These are phyloP conservation scores for Nakazawaea wyomingensis DNA, from an alignment of 805 yeast genomes.

Conservation along the genomic window DNA sequence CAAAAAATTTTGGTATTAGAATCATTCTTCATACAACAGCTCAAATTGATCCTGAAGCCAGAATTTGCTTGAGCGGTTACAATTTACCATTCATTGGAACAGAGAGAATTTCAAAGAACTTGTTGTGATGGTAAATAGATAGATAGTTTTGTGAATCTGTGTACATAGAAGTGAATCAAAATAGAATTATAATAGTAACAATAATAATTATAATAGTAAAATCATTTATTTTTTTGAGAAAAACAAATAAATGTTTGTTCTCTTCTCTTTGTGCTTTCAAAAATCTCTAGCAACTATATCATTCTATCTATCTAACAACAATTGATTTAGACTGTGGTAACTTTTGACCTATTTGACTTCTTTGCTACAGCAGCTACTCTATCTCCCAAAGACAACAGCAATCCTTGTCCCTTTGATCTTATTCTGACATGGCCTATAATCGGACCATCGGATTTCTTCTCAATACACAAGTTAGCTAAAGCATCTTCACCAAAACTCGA, in stretches of 20 bases:
- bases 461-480: conserved; percentile 90
- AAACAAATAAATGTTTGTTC: no score
- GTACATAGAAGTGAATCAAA: no score
- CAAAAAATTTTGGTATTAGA: conserved; percentile 80
- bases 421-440: conserved; percentile 93
- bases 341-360: conserved; percentile 36
- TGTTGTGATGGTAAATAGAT: no score
- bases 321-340: conserved; percentile 30
- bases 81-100: conserved; percentile 73
- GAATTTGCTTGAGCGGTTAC: conserved; percentile 72
- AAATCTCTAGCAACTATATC: no score
- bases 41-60: conserved; percentile 84
- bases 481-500: conserved; percentile 98
- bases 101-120: conserved; percentile 34
- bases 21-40: conserved; percentile 84
- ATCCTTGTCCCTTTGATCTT: conserved; percentile 96
- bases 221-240: background rate
- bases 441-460: conserved; percentile 66
- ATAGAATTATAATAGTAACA: no score
- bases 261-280: no score
- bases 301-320: no score
- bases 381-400: conserved; percentile 92
- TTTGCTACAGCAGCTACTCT: conserved; percentile 82
- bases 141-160: no score
- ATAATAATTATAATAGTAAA: background rate